Evolutionary conservation across 2,329 filamentous ascomycete species (phyloP).

Genomic region (Huntiella bhutanensis): DNA sequence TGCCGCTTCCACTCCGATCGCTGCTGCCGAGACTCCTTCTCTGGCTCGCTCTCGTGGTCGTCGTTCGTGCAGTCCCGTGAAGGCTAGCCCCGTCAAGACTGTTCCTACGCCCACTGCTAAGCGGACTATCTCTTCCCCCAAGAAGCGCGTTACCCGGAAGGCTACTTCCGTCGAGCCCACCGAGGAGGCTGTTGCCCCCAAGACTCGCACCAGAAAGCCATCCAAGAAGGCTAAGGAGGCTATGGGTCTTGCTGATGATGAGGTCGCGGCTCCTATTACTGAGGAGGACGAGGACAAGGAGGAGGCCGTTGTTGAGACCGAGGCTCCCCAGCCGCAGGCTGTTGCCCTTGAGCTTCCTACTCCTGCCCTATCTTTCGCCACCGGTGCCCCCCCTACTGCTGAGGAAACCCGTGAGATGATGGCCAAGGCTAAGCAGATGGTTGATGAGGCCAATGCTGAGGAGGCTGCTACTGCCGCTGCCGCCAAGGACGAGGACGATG

Average conservation of each 20-base stretch:
- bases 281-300: slow-evolving; percentile 22
- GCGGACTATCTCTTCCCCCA: slow-evolving; percentile 17
- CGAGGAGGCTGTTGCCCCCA: slow-evolving; percentile 6
- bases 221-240: slow-evolving; percentile 19
- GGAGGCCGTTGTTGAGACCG: slow-evolving; percentile 49
- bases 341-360: slow-evolving; percentile 4
- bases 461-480: slow-evolving; percentile 20
- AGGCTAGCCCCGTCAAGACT: slow-evolving; percentile 12
- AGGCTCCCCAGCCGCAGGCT: slow-evolving; percentile 34
- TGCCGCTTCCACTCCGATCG: slow-evolving; percentile 25
- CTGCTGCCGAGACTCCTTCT: slow-evolving; percentile 23
- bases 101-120: slow-evolving; percentile 35
- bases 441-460: slow-evolving; percentile 39
- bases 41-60: slow-evolving; percentile 29
- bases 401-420: slow-evolving; percentile 73
- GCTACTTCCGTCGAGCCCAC: slow-evolving; percentile 9
- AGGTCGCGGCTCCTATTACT: slow-evolving; percentile 20
- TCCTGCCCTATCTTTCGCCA: slow-evolving; percentile 19
- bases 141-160: slow-evolving; percentile 9
- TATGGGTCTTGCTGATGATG: slow-evolving; percentile 20
- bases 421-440: slow-evolving; percentile 72
- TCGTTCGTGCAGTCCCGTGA: slow-evolving; percentile 37
- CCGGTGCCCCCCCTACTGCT: slow-evolving; percentile 49
- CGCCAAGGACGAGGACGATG: slow-evolving; percentile 15
- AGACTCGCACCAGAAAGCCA: slow-evolving; percentile 8